Conservation (phyloP, 441 rosid species). For the Eruca vesicaria region DNA sequence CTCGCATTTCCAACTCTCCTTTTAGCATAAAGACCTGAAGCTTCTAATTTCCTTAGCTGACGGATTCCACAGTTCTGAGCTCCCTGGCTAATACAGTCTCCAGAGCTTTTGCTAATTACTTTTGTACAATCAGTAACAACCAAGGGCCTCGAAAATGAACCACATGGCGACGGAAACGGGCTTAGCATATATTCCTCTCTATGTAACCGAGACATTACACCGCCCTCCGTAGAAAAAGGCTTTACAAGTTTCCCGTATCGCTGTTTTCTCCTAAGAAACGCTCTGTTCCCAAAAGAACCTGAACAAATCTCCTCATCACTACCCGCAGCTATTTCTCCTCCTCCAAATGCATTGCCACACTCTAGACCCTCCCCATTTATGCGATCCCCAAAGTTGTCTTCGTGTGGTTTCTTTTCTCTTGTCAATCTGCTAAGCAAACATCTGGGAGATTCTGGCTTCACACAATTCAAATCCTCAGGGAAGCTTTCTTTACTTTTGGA, state of each 20-base stretch:
- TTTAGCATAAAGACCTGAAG: slow-evolving; percentile 37
- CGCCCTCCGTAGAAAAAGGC: slow-evolving; percentile 56
- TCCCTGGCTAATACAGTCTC: slow-evolving; percentile 26
- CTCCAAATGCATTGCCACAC: slow-evolving; percentile 11
- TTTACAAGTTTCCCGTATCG: slow-evolving; percentile 32
- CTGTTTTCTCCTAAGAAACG: slow-evolving; percentile 41
- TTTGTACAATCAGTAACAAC: slow-evolving; percentile 59
- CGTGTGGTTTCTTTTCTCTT: slow-evolving; percentile 34
- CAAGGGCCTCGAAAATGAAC: slow-evolving; percentile 47
- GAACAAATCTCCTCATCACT: neutral
- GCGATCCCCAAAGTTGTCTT: slow-evolving; percentile 36
- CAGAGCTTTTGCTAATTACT: slow-evolving; percentile 46
- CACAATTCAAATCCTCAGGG: slow-evolving; percentile 26
- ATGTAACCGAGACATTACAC: slow-evolving; percentile 51
- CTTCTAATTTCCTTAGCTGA: slow-evolving; percentile 43
- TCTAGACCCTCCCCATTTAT: slow-evolving; percentile 23
- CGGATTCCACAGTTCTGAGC: slow-evolving; percentile 40
- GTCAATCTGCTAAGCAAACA: slow-evolving; percentile 26
- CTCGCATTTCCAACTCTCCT: slow-evolving; percentile 25
- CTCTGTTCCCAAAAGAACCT: slow-evolving; percentile 34
- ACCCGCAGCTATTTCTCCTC: no score
- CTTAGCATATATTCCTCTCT: slow-evolving; percentile 48
- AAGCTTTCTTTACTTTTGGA: slow-evolving; percentile 33
- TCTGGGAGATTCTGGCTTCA: slow-evolving; percentile 36
- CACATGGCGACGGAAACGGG: slow-evolving; percentile 41